Evolutionary conservation across 2,329 filamentous ascomycete species (phyloP).

Genomic region (Anthostomella pinea): DNA sequence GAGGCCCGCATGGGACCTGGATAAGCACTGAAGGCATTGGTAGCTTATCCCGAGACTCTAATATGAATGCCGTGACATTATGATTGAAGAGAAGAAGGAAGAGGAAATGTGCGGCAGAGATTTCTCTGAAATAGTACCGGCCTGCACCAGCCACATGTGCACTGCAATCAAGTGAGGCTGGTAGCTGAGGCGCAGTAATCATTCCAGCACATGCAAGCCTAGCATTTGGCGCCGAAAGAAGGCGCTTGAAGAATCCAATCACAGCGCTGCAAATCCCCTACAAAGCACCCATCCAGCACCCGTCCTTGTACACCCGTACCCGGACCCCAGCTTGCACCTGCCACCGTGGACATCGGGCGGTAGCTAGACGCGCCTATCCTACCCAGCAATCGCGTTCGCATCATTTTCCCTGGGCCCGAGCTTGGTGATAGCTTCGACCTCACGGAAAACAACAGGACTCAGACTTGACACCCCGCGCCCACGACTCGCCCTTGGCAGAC

Average conservation of each 20-base stretch:
- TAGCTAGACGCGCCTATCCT: too few species aligned
- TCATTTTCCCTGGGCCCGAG: slow-evolving; percentile 10
- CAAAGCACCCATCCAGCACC: too few species aligned
- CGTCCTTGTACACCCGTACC: too few species aligned
- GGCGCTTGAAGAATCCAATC: too few species aligned
- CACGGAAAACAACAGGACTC: too few species aligned
- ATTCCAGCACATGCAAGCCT: slow-evolving; percentile 1
- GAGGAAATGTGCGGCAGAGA: slow-evolving; percentile 24
- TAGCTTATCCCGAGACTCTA: slow-evolving; percentile 98
- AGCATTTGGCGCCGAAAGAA: too few species aligned
- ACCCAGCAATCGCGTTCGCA: slow-evolving; percentile 1
- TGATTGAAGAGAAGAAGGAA: slow-evolving; percentile 52
- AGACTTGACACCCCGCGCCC: too few species aligned
- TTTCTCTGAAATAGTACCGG: not conserved
- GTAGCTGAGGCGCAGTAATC: slow-evolving; percentile 6
- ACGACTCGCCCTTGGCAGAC: too few species aligned
- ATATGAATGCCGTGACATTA: slow-evolving; percentile 89
- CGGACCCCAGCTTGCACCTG: too few species aligned
- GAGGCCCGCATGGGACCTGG: slow-evolving; percentile 80
- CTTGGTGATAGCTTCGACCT: slow-evolving; percentile 2
- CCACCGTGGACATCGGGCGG: too few species aligned
- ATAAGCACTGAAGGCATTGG: slow-evolving; percentile 76
- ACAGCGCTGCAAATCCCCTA: too few species aligned
- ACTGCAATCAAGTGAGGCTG: slow-evolving; percentile 5
- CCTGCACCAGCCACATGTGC: slow-evolving; percentile 16